These are phyloP conservation scores for Ceratocystis harringtonii DNA, from an alignment of 2,329 filamentous ascomycete species.

Conservation along the genomic window DNA sequence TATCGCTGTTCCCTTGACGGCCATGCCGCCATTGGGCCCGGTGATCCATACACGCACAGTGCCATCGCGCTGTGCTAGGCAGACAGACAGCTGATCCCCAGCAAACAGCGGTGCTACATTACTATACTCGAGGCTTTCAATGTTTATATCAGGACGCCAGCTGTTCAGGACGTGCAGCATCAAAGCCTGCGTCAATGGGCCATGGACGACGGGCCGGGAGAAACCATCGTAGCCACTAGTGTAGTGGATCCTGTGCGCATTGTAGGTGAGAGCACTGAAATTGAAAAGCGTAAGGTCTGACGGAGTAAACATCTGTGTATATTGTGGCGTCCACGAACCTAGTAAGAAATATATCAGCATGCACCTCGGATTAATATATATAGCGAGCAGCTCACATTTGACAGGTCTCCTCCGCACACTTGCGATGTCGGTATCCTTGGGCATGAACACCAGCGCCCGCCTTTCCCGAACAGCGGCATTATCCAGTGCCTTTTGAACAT, in stretches of 20 bases:
- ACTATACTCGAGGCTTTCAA: constrained; percentile 55
- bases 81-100: constrained; percentile 54
- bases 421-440: constrained; percentile 21
- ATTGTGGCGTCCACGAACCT: constrained; percentile 6
- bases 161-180: constrained; percentile 39
- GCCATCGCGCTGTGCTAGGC: constrained; percentile 34
- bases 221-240: constrained; percentile 59
- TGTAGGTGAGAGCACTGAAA: constrained; percentile 82
- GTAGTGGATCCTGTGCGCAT: constrained; percentile 86
- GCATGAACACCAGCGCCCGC: constrained; percentile 39
- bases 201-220: constrained; percentile 65
- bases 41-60: constrained; percentile 46
- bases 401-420: constrained; percentile 19
- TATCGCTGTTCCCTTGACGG: constrained; percentile 41
- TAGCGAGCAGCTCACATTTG: constrained; percentile 21
- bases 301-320: constrained; percentile 42
- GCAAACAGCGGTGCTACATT: constrained; percentile 74
- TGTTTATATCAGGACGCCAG: constrained; percentile 20
- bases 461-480: constrained; percentile 30
- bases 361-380: not conserved
- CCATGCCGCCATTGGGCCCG: constrained; percentile 43
- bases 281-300: constrained; percentile 64
- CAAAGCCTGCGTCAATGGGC: constrained; percentile 63
- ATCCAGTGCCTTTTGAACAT: constrained; percentile 15
- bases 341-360: not conserved